Evolutionary conservation across 495 filamentous ascomycete genomes (phyloP).

Genomic region (Chaetomidium leptoderma): DNA sequence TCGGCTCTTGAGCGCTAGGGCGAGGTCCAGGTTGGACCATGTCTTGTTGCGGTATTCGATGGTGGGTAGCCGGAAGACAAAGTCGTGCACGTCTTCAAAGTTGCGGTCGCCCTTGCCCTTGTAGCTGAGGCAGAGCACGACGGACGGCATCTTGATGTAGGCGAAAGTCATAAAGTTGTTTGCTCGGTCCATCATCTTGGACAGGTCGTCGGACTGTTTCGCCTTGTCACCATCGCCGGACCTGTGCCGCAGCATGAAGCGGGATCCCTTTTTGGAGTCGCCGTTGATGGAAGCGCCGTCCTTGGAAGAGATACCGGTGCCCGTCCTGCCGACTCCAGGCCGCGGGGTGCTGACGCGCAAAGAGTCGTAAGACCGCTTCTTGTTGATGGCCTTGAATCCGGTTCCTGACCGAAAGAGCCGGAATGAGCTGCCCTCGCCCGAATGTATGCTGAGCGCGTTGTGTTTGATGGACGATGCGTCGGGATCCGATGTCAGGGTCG

Average conservation of each 20-base stretch:
- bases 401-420: slow-evolving; percentile 49
- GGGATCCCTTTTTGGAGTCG: slow-evolving; percentile 49
- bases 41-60: slow-evolving; percentile 98
- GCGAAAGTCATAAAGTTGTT: slow-evolving; percentile 97
- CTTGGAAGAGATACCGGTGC: slow-evolving; percentile 44
- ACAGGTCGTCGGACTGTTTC: slow-evolving; percentile 78
- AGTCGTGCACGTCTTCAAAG: slow-evolving; percentile 91
- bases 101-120: slow-evolving; percentile 95
- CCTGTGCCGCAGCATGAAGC: slow-evolving; percentile 42
- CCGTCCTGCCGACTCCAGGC: slow-evolving; percentile 49
- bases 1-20: slow-evolving; percentile 84
- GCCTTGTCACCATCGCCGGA: slow-evolving; percentile 40
- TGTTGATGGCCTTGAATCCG: slow-evolving; percentile 41
- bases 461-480: slow-evolving; percentile 38
- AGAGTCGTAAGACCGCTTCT: slow-evolving; percentile 67
- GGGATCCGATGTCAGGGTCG: slow-evolving; percentile 65
- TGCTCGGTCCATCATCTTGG: slow-evolving; percentile 93
- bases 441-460: slow-evolving; percentile 50
- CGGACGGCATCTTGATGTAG: slow-evolving; percentile 89
- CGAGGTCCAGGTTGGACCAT: slow-evolving; percentile 96
- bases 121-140: slow-evolving; percentile 93
- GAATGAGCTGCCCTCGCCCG: slow-evolving; percentile 48
- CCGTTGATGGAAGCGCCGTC: slow-evolving; percentile 40
- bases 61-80: slow-evolving; percentile 91
- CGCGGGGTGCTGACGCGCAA: slow-evolving; percentile 47